A percentile compares a stretch with the other conserved stretches of the same genome.
These are phyloP conservation scores for Dioscorea cayenensis DNA, from an alignment of 116 monocot species.

Conservation along the genomic window DNA sequence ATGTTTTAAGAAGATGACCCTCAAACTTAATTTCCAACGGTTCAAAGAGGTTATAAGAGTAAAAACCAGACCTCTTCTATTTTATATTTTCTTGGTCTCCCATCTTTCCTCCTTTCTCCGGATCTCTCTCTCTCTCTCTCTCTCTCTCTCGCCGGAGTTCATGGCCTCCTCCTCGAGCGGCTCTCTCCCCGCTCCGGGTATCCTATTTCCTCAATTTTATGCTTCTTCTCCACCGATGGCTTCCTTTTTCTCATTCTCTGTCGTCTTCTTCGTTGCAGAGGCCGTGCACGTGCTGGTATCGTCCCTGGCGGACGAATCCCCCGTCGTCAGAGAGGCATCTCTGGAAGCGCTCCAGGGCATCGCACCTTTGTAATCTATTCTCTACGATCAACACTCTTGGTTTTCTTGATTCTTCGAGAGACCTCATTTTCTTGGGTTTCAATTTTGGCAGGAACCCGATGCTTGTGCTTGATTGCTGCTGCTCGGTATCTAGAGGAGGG, in stretches of 20 bases:
- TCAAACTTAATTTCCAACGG: too few relatives aligned
- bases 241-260: neutral
- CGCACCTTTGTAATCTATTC: constrained; percentile 56
- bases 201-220: neutral
- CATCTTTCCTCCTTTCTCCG: neutral
- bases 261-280: constrained; percentile 30
- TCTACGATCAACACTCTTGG: neutral
- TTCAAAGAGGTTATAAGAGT: too few relatives aligned
- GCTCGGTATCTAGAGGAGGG: constrained; percentile 52
- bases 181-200: constrained; percentile 41
- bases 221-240: neutral
- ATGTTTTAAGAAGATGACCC: too few relatives aligned
- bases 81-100: too few relatives aligned
- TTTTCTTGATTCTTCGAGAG: neutral
- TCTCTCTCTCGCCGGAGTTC: neutral
- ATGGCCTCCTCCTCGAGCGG: constrained; percentile 30
- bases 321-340: constrained; percentile 64
- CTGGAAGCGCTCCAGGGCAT: constrained; percentile 69
- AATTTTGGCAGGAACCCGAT: constrained; percentile 69
- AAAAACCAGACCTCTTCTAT: too few relatives aligned
- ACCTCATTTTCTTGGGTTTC: neutral
- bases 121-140: neutral
- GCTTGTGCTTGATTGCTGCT: constrained; percentile 76
- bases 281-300: constrained; percentile 83
- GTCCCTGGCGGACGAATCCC: constrained; percentile 77